phyloP scores from a whole-genome alignment of 140 eudicot species.

The Flaveria floridana region DNA sequence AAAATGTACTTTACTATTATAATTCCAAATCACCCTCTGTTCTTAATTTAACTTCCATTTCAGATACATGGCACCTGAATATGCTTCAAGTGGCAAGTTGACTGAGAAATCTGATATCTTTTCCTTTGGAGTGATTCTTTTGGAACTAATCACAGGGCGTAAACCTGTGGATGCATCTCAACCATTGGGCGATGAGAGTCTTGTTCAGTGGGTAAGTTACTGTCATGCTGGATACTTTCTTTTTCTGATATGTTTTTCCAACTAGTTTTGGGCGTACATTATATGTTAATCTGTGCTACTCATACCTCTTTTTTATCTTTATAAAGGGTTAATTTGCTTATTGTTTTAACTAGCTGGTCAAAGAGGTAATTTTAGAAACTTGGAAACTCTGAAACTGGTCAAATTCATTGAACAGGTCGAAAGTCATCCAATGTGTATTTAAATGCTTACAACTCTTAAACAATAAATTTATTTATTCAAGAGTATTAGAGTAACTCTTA shows the following conservation, averaged over 20 bases:
- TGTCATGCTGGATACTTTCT: conserved; percentile 5
- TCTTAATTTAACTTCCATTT: conserved; percentile 22
- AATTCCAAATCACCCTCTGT: background rate
- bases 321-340: too few species aligned
- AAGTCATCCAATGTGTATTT: background rate
- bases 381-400: too few species aligned
- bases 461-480: background rate
- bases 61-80: conserved; percentile 99
- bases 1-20: background rate
- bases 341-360: too few species aligned
- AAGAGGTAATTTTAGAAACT: too few species aligned
- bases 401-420: too few species aligned
- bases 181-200: conserved; percentile 77
- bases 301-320: background rate
- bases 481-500: background rate
- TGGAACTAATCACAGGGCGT: conserved; percentile 91
- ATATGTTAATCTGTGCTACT: background rate
- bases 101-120: conserved; percentile 88
- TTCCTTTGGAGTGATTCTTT: conserved; percentile 87
- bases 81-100: conserved; percentile 92
- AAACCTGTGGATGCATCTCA: conserved; percentile 91
- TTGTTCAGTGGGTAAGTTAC: conserved; percentile 83
- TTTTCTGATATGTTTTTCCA: background rate
- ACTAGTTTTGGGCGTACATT: conserved; percentile 14
- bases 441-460: background rate